Percentiles rank a stretch among this genome's conserved stretches.
Evolutionary conservation across 768 basidiomycete species (phyloP).

Genomic region (Cystofilobasidium ferigula): DNA sequence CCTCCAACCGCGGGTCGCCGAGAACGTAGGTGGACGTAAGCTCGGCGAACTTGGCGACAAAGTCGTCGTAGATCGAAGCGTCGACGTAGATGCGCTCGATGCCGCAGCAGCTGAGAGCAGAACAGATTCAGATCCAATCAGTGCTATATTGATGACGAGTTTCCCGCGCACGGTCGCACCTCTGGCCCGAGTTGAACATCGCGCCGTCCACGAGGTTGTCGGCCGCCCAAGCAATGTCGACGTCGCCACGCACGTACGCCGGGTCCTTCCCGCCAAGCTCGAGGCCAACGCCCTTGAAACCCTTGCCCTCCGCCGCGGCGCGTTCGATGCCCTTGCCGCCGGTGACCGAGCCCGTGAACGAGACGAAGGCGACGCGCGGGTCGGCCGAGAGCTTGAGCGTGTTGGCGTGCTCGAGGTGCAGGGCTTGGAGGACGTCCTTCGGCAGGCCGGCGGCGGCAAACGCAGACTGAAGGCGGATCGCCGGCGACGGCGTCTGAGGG

Average conservation of each 20-base stretch:
- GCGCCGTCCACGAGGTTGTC: constrained; percentile 89
- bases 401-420: constrained; percentile 35
- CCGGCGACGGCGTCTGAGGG: constrained; percentile 84
- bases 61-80: constrained; percentile 64
- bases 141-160: neutral
- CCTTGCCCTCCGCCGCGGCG: constrained; percentile 53
- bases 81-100: constrained; percentile 96
- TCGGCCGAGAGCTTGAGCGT: constrained; percentile 57
- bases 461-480: constrained; percentile 63
- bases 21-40: constrained; percentile 70
- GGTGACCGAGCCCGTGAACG: constrained; percentile 79
- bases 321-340: constrained; percentile 65
- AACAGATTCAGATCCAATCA: neutral
- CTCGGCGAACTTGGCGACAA: constrained; percentile 62
- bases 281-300: constrained; percentile 77
- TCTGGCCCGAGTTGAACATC: constrained; percentile 95
- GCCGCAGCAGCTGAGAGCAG: constrained; percentile 50
- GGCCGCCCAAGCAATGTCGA: constrained; percentile 68
- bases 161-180: constrained; percentile 47
- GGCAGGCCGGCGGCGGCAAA: constrained; percentile 71
- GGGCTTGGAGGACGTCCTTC: constrained; percentile 48
- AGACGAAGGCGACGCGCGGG: constrained; percentile 62
- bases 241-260: constrained; percentile 83
- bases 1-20: constrained; percentile 65
- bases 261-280: constrained; percentile 99